Evolutionary conservation across 768 basidiomycete species (phyloP).

Genomic region (Collybiopsis luxurians): DNA sequence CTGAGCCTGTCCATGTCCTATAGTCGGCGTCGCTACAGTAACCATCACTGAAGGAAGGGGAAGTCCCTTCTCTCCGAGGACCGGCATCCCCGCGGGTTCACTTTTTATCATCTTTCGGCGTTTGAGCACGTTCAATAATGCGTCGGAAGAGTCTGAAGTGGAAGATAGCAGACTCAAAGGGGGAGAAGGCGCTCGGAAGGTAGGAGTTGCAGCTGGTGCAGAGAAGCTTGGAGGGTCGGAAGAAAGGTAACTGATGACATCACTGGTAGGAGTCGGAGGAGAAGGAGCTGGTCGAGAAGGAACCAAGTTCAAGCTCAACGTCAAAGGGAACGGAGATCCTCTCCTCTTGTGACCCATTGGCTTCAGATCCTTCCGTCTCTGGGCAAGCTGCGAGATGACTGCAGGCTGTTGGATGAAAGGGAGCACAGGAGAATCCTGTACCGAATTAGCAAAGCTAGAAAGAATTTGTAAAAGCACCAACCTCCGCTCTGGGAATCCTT

Average conservation of each 20-base stretch:
- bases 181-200: no score
- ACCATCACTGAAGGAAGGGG: not conserved
- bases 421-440: not conserved
- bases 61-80: not conserved
- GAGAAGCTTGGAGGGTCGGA: not conserved
- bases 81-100: conserved; percentile 2
- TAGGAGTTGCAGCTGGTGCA: not conserved
- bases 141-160: not conserved
- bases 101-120: not conserved
- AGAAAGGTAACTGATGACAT: not conserved
- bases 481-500: not conserved
- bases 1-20: not conserved
- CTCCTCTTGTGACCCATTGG: conserved; percentile 6
- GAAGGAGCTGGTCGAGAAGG: not conserved
- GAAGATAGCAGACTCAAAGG: not conserved
- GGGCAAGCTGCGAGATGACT: not conserved
- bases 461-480: not conserved
- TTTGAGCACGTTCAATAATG: not conserved
- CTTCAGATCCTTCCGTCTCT: not conserved
- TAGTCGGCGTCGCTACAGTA: not conserved
- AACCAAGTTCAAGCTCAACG: no score
- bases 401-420: not conserved
- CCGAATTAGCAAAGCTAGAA: not conserved
- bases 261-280: no score
- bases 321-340: conserved; percentile 5